A percentile compares a stretch with the other conserved stretches of the same genome.
Evolutionary conservation across 495 filamentous ascomycete species (phyloP).

Genomic region (Penicillium subrubescens): DNA sequence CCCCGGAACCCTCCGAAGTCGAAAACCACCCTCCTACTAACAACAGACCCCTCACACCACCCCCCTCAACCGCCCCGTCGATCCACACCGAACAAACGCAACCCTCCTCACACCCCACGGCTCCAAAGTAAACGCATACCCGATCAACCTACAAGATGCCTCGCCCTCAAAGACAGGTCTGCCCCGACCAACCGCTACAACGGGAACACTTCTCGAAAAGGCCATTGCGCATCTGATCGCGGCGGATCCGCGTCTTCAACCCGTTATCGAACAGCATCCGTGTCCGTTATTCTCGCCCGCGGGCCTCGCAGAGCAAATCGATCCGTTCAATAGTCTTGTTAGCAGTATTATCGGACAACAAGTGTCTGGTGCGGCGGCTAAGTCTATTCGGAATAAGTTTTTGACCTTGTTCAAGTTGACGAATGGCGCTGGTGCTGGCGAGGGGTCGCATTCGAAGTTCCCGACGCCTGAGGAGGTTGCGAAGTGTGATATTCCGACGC

Average conservation of each 20-base stretch:
- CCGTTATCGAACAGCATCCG: constrained; percentile 71
- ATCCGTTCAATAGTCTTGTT: constrained; percentile 81
- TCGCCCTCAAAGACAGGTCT: constrained; percentile 62
- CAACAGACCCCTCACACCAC: constrained; percentile 41
- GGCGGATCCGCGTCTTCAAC: constrained; percentile 71
- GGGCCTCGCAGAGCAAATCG: constrained; percentile 78
- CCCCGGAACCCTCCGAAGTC: constrained; percentile 20
- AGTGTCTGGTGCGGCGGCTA: constrained; percentile 89
- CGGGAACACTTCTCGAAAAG: constrained; percentile 72
- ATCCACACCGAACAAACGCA: constrained; percentile 70
- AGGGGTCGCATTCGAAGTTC: constrained; percentile 50
- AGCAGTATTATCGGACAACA: constrained; percentile 95
- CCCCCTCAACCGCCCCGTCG: constrained; percentile 57
- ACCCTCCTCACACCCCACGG: constrained; percentile 79
- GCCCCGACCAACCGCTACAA: constrained; percentile 59
- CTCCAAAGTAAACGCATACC: constrained; percentile 64
- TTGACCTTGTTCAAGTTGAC: constrained; percentile 67
- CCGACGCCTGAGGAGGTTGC: constrained; percentile 76
- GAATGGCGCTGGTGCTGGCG: constrained; percentile 3
- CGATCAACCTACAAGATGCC: constrained; percentile 43
- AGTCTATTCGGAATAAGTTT: constrained; percentile 84
- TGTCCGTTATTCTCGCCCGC: constrained; percentile 81
- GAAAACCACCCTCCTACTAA: constrained; percentile 21
- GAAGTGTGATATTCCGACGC: constrained; percentile 54
- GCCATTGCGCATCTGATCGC: constrained; percentile 77